Evolutionary conservation across 352 stramenopile genomes (phyloP), one percentile per base, ranked within the genome.

Genomic region (Phytophthora colocasiae): DNA sequence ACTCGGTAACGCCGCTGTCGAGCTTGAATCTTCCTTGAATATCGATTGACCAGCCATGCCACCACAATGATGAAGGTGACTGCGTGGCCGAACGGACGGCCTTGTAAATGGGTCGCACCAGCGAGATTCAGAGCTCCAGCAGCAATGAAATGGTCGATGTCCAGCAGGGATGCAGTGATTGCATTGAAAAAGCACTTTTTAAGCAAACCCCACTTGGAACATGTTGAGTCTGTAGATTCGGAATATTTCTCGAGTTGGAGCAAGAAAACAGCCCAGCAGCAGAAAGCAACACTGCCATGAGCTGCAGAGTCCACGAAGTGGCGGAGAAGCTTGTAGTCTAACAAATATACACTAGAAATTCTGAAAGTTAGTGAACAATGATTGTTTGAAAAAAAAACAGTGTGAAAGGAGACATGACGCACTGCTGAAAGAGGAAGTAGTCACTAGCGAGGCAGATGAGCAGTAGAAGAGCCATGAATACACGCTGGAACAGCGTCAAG

Each of bases 131-230:
- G 67, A 1, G 76, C 65, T n/a, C 77, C 66, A 6, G 85, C 82
- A 12, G 77, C 79, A 60, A 92, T 85, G 58, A 93, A 92, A 68
- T 93, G 81, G 71, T 93, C 82, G 26, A 91, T 53, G 44, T 91
- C 85, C 3, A 93, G 68, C 22, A 89, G 58, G 6, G 74, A 69
- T 5, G 81, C 81, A 8, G 69, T 76, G 17, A 85, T 31, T 0
- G 58, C 71, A 1, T 78, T 81, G 2, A 80, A 44, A 29, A 83
- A 26, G 38, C 75, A 86, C n/a, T 73, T 81, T 63, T 74, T 66
- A 6, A 86, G 43, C 15, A 86, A 73, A 12, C 34, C 40, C 2
- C 58, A 22, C 17, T 6, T 43, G 15, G 61, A 64, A 39, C 53
- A 56, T 24, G 27, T 36, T 15, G 58, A 57, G 17, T 58, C 54